Conservation (phyloP, 106 monocot genomes). For the Phalaenopsis equestris region DNA sequence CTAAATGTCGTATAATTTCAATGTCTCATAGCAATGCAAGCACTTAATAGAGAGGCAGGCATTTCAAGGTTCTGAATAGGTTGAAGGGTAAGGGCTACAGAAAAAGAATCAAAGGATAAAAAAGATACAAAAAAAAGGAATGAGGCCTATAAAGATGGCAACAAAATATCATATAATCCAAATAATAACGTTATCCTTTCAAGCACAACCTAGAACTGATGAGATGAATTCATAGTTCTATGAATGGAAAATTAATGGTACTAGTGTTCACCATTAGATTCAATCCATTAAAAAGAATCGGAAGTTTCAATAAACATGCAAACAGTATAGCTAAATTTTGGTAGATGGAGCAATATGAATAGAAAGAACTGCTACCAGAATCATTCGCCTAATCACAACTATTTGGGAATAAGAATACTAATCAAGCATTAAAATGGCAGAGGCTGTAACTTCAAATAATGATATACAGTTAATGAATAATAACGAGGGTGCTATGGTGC, state of each 20-base stretch:
- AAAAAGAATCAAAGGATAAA: no score
- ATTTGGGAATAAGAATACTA: background rate
- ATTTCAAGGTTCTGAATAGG: no score
- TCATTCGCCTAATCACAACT: background rate
- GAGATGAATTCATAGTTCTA: background rate
- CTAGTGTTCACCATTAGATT: background rate
- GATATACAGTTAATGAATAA: background rate
- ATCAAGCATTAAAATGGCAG: background rate
- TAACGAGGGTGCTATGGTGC: background rate
- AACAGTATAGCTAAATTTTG: background rate
- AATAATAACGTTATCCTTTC: background rate
- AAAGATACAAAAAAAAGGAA: no score
- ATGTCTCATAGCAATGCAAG: no score
- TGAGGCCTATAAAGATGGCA: no score
- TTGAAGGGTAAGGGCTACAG: no score
- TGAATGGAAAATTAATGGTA: background rate
- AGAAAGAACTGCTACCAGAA: background rate
- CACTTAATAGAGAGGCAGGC: no score
- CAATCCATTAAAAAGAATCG: background rate
- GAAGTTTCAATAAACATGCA: background rate
- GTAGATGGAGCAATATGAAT: background rate
- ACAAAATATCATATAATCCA: no score
- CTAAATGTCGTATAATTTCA: no score
- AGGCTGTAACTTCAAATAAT: background rate
- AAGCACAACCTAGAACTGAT: background rate